These are phyloP conservation scores for Ogataea dorogensis DNA, from an alignment of 805 yeast species.

Conservation along the genomic window DNA sequence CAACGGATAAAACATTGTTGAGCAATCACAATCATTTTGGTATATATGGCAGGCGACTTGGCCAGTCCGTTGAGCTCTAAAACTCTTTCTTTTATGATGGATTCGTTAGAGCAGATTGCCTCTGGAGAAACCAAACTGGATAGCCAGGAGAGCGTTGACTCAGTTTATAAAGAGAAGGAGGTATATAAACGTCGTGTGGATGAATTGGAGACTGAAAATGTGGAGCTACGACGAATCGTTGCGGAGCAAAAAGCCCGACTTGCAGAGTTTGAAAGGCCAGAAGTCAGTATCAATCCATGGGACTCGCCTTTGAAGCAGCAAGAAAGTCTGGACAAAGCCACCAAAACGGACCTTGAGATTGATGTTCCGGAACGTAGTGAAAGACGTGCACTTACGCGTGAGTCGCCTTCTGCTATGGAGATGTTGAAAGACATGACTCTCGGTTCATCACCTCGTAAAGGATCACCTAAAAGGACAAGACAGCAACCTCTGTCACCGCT, in stretches of 20 bases:
- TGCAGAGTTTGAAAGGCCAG: neutral
- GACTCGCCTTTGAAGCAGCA: conserved; percentile 27
- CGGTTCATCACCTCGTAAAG: conserved; percentile 34
- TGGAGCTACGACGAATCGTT: conserved; percentile 8
- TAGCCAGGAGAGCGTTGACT: conserved; percentile 5
- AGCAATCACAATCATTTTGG: neutral
- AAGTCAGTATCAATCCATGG: conserved; percentile 22
- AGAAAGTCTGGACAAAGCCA: conserved; percentile 14
- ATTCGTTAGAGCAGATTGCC: conserved; percentile 8
- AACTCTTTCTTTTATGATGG: conserved; percentile 9
- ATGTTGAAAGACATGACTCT: conserved; percentile 20
- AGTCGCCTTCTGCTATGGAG: conserved; percentile 13
- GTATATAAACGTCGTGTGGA: conserved; percentile 2
- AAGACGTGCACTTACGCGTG: conserved; percentile 18
- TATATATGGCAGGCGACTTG: conserved; percentile 3
- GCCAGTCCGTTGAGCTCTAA: conserved; percentile 8
- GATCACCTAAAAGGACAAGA: conserved; percentile 26
- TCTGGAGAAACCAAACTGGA: conserved; percentile 6
- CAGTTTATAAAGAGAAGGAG: conserved; percentile 6
- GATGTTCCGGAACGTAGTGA: conserved; percentile 31
- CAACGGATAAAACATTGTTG: neutral
- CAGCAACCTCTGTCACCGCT: conserved; percentile 5
- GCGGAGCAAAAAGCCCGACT: conserved; percentile 7
- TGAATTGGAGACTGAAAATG: conserved; percentile 3
- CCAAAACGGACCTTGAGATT: conserved; percentile 9